Evolutionary conservation across 306 rosid genomes (phyloP), one percentile per base, ranked within the genome.

Genomic region (Elaeagnus macrophylla): DNA sequence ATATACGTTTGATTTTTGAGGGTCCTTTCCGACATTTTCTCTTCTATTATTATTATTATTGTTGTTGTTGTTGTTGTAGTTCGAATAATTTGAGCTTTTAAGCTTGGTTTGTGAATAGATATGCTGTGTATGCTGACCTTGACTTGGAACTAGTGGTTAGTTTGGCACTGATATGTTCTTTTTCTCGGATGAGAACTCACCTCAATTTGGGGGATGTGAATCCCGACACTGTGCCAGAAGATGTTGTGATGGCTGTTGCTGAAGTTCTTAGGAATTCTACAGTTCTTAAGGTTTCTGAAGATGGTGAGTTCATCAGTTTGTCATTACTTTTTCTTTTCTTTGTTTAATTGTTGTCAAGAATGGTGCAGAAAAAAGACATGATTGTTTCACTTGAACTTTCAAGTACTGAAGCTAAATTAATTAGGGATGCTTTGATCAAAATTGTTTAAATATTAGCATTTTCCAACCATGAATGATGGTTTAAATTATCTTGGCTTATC

Each of bases 81-180:
- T 20, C 32, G 32, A 1, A 20, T 3, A 20, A 20, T 20, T 20
- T 20, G 32, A 20, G 32, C 32, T 1, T 20, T 20, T 20, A 20
- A 20, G 32, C 32, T 20, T 20, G 32, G 32, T 8, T 48, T 41
- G 1, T 53, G 57, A 32, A 36, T 49, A 16, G 13, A 4, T 12
- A 4, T 1, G 11, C 20, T 39, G 15, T 7, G 38, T 32, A 47
- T 40, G 76, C 70, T 73, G 67, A 44, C 53, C 94, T 87, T 83
- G 67, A 87, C 83, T 18, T 37, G 42, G 56, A 46, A 1, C 6
- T 66, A 87, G 95, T 85, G 94, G 75, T 89, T 55, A 73, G 75
- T 69, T 69, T 89, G 85, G 82, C 85, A 42, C 61, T 89, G 67
- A 73, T 89, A 65, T 89, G 97, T 67, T 72, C 95, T 37, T 89